Evolutionary conservation across 1,139 yeast species (phyloP), one percentile per base, ranked within the genome.

Genomic region (Taphrina flavorubra): DNA sequence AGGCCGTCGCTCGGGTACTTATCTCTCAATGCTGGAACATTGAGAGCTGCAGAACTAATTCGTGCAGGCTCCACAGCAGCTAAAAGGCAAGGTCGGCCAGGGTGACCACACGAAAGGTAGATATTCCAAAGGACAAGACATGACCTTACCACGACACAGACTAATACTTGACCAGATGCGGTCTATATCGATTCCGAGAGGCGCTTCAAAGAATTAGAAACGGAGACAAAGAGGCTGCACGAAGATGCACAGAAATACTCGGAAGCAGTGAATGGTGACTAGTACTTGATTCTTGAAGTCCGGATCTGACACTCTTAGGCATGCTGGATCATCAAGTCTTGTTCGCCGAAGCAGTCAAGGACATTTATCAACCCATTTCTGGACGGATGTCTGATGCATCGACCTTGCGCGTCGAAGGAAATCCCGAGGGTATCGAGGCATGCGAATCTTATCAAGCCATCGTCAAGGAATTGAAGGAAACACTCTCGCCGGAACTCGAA

Each of bases 141-240:
- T 25, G 31, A 25, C 31, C 4, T 25, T 97, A 51, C 89, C 36
- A 88, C 65, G 83, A 85, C 68, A 90, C 97, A 65, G 84, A 82
- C 68, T 36, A 18, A 39, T 49, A 31, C 46, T 20, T 47, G 11
- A 13, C 14, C 46, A 63, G 99, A 94, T 77, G 86, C 97, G 0
- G 97, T 94, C 25, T 94, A 92, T 77, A 84, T 84, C 63, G 99
- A 94, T 79, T 98, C 98, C 8, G 99, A 94, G 79, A 85, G 97
- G 78, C 85, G 99, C 75, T 94, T 95, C 82, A 90, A 89, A 77
- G 97, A 92, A 77, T 82, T 94, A 75, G 99, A 94, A 78, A 78
- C 80, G 25, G 97, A 92, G 78, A 92, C 98, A 61, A 90, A 91
- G 80, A 89, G 91, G 77, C 82, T 94, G 72, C 90, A 94, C 74